A percentile compares a stretch with the other conserved stretches of the same genome.
Conservation (phyloP, 2,329 filamentous ascomycete species). For the Trichoderma atrobrunneum region DNA sequence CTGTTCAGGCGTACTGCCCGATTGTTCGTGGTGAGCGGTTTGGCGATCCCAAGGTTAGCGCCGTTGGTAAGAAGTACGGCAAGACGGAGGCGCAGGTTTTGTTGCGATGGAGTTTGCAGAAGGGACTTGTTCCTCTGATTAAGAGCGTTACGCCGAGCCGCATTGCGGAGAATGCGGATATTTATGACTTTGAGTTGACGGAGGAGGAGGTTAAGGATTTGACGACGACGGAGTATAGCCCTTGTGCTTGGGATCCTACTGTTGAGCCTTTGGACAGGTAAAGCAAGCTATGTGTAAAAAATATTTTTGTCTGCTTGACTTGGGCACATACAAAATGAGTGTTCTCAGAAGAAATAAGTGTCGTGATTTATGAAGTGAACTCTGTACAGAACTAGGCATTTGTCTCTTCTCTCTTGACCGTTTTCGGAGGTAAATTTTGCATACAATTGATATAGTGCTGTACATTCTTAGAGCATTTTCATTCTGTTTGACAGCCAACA, state of each 20-base stretch:
- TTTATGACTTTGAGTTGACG: slow-evolving; percentile 56
- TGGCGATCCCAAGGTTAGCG: slow-evolving; percentile 62
- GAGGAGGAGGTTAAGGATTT: slow-evolving; percentile 51
- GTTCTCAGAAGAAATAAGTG: no score
- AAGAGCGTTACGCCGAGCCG: slow-evolving; percentile 69
- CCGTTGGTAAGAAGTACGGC: slow-evolving; percentile 67
- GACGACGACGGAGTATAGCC: slow-evolving; percentile 51
- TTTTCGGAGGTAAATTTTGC: accelerated
- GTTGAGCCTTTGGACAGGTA: slow-evolving; percentile 44
- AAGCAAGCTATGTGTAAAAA: neutral
- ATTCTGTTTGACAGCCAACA: no score
- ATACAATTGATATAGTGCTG: neutral
- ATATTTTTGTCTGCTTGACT: neutral
- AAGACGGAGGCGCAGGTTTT: slow-evolving; percentile 76
- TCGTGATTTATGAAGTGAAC: no score
- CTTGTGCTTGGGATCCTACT: slow-evolving; percentile 57
- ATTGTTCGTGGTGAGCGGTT: slow-evolving; percentile 67
- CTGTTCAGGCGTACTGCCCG: slow-evolving; percentile 62
- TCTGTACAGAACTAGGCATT: neutral
- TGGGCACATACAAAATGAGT: no score
- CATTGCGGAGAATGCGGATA: slow-evolving; percentile 60
- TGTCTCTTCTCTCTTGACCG: no score
- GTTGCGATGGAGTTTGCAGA: slow-evolving; percentile 79
- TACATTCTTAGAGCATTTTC: no score
- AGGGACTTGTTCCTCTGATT: slow-evolving; percentile 68